Evolutionary conservation across 495 filamentous ascomycete genomes (phyloP), one percentile per base, ranked within the genome.

Genomic region (Emericellopsis terricola): DNA sequence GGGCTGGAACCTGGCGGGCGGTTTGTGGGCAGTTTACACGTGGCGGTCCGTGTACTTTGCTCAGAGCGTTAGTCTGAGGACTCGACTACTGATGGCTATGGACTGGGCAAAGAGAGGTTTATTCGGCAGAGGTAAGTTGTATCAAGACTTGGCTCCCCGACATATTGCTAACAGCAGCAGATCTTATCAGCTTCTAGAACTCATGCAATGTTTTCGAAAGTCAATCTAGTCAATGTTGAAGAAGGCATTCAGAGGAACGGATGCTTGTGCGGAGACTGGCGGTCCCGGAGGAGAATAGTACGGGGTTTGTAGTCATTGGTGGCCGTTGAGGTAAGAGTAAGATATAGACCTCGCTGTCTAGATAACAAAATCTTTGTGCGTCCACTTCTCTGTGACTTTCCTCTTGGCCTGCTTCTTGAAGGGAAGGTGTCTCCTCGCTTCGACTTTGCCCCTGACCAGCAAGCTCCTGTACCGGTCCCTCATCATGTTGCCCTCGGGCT

Each of bases 1-100:
- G 21, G 91, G 86, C 0, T 62, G 81, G 64, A 79, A 65, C 37
- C 66, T 92, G 38, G 71, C 68, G 1, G 91, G 91, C 17, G 91
- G 91, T 2, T 50, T 99, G 37, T 61, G 94, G 64, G 89, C 83
- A 8, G 85, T 96, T 45, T 99, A 99, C 55, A 69, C 93, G 34
- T 99, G 91, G 91, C 61, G 86, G 29, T 87, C 83, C 44, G 76
- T 94, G 20, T 99, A 99, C 57, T 96, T 99, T 56, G 85, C 91
- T 14, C 81, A 99, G 67, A 93, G 85, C 55, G 91, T 99, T 28
- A 93, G 84, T 50, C 65, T 94, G 31, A 60, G 91, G 48, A 99
- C 91, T 28, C 66, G 89, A 36, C 64, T 83, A 42, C 54, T 99
- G 53, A 57, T 99, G 62, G 85, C 84, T 0, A 96, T 99, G 91